phyloP scores from a whole-genome alignment of 768 basidiomycete genomes.

The Collybia mongolica region DNA sequence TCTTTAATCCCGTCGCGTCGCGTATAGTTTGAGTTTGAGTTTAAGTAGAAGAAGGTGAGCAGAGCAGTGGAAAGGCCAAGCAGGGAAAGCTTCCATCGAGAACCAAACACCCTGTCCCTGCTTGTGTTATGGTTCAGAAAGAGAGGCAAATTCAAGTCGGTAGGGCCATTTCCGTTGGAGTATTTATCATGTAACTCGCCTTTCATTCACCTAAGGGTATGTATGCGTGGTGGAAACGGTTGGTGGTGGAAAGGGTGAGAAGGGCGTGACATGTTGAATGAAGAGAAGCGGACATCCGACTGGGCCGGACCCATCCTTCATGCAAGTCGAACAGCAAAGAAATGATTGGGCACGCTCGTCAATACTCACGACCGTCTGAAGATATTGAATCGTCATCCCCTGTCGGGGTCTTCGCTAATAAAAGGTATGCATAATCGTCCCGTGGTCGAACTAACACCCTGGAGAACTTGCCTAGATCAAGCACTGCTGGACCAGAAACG shows the following conservation, averaged over 20 bases:
- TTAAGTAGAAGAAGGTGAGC: not conserved
- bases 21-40: not conserved
- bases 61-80: constrained; percentile 1
- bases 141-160: constrained; percentile 3
- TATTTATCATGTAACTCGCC: not conserved
- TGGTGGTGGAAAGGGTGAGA: too few relatives aligned
- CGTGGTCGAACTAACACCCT: too few relatives aligned
- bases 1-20: not conserved
- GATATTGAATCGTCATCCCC: constrained; percentile 9
- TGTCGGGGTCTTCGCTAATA: constrained; percentile 15
- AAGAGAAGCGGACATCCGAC: not conserved
- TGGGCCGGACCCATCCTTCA: too few relatives aligned
- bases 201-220: too few relatives aligned
- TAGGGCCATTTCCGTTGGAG: not conserved
- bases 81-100: constrained; percentile 6
- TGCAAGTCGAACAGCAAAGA: too few relatives aligned
- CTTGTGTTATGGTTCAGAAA: not conserved
- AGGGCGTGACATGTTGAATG: too few relatives aligned
- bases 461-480: too few relatives aligned
- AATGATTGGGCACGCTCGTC: constrained; percentile 6
- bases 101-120: not conserved
- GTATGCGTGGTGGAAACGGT: too few relatives aligned
- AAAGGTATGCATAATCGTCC: constrained; percentile 9
- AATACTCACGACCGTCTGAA: constrained; percentile 15
- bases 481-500: too few relatives aligned